A percentile compares a stretch with the other conserved stretches of the same genome.
phyloP scores from a whole-genome alignment of 768 basidiomycete species.

The Macrolepiota albuminosa region DNA sequence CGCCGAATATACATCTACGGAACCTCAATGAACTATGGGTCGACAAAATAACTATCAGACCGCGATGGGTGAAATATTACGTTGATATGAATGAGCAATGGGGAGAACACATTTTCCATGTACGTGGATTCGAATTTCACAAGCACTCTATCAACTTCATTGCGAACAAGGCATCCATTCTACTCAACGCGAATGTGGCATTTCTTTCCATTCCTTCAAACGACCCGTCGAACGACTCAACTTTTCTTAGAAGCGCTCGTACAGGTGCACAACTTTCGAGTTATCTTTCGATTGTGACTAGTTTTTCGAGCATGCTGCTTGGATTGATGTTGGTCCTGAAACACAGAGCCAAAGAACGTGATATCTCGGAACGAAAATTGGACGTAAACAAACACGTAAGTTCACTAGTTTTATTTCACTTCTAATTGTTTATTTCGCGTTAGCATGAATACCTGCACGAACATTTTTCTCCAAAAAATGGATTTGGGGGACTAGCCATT shows the following conservation, averaged over 20 bases:
- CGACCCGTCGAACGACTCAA: slow-evolving; percentile 33
- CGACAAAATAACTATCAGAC: slow-evolving; percentile 33
- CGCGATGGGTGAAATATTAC: slow-evolving; percentile 36
- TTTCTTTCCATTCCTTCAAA: slow-evolving; percentile 45
- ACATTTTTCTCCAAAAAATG: not conserved
- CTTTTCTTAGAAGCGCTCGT: slow-evolving; percentile 25
- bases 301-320: slow-evolving; percentile 38
- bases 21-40: slow-evolving; percentile 43
- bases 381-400: slow-evolving; percentile 1
- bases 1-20: slow-evolving; percentile 38
- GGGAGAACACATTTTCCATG: slow-evolving; percentile 10
- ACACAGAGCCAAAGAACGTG: slow-evolving; percentile 28
- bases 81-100: slow-evolving; percentile 25
- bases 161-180: slow-evolving; percentile 37
- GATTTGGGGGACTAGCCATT: slow-evolving; percentile 1
- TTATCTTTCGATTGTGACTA: slow-evolving; percentile 40
- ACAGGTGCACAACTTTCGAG: slow-evolving; percentile 32
- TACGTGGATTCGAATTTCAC: slow-evolving; percentile 13
- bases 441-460: not conserved
- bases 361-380: slow-evolving; percentile 13
- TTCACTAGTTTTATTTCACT: not conserved
- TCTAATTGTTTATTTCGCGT: not conserved
- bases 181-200: slow-evolving; percentile 45
- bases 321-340: slow-evolving; percentile 40
- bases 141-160: slow-evolving; percentile 33